Conservation (phyloP, 2,329 filamentous ascomycete genomes). For the Cercospora zeae-maydis region DNA sequence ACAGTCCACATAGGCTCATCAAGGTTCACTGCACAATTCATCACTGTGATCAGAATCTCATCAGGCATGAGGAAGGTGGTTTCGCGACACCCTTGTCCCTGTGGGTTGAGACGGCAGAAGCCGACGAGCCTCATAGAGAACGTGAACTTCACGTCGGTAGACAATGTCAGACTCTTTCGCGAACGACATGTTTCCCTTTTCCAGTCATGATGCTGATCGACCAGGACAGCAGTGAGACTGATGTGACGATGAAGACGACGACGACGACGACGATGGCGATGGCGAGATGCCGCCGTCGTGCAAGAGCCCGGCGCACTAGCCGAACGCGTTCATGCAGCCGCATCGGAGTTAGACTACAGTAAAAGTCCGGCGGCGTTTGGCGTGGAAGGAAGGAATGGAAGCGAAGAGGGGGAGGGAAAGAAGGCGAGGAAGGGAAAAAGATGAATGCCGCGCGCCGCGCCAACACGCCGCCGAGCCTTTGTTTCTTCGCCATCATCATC, state of each 20-base stretch:
- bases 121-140: not conserved
- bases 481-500: slow-evolving; percentile 1
- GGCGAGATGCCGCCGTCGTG: not conserved
- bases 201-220: too few species aligned
- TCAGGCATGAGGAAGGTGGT: not conserved
- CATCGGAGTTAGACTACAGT: not conserved
- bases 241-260: too few species aligned
- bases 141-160: not conserved
- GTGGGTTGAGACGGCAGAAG: slow-evolving; percentile 1
- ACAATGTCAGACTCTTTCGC: not conserved
- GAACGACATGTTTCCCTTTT: too few species aligned
- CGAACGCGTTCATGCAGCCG: not conserved
- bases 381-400: too few species aligned
- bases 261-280: not conserved
- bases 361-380: too few species aligned
- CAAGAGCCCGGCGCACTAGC: not conserved
- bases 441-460: not conserved
- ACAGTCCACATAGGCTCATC: not conserved
- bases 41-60: too few species aligned
- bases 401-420: too few species aligned
- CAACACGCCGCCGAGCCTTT: not conserved
- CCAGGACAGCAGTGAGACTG: too few species aligned
- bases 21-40: too few species aligned
- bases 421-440: too few species aligned
- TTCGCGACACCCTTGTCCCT: not conserved